Evolutionary conservation across 208 protist genomes (phyloP).

Genomic region (Trypanosoma platydactyli): DNA sequence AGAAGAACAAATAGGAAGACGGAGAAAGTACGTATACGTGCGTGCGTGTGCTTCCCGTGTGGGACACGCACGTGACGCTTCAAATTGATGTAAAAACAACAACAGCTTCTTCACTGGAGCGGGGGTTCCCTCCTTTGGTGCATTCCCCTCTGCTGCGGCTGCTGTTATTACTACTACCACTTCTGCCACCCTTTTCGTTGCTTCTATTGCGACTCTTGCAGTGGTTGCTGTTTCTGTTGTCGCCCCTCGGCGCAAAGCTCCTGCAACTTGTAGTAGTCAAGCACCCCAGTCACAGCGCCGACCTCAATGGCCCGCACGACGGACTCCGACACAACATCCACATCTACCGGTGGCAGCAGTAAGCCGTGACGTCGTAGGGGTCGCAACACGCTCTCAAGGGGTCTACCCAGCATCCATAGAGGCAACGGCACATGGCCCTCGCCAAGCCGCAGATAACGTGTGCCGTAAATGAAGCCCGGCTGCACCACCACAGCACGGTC

Average conservation of each 20-base stretch:
- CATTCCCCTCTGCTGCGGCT: too few relatives aligned
- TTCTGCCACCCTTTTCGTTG: slow-evolving; percentile 12
- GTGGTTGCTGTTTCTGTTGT: background rate
- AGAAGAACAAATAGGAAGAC: too few relatives aligned
- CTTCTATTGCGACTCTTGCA: background rate
- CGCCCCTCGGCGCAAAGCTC: slow-evolving; percentile 36
- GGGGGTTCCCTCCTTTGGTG: too few relatives aligned
- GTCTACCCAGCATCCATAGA: slow-evolving; percentile 56
- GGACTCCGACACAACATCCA: slow-evolving; percentile 69
- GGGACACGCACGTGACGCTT: too few relatives aligned
- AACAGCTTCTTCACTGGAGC: too few relatives aligned
- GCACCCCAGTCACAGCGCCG: slow-evolving; percentile 31
- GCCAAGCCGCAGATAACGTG: slow-evolving; percentile 43
- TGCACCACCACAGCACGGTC: slow-evolving; percentile 56
- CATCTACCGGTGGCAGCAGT: slow-evolving; percentile 63
- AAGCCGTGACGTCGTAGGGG: slow-evolving; percentile 35
- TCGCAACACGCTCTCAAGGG: slow-evolving; percentile 54
- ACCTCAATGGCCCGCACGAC: slow-evolving; percentile 62
- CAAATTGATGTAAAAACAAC: too few relatives aligned
- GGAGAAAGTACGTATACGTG: too few relatives aligned
- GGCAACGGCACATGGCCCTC: slow-evolving; percentile 54
- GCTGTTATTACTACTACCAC: background rate
- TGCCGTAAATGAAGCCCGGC: slow-evolving; percentile 82
- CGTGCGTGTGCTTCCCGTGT: too few relatives aligned
- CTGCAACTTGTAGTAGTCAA: slow-evolving; percentile 72